A percentile compares a stretch with the other conserved stretches of the same genome.
Evolutionary conservation across 108 stramenopile genomes (phyloP).

Genomic region (Asterionellopsis glacialis): DNA sequence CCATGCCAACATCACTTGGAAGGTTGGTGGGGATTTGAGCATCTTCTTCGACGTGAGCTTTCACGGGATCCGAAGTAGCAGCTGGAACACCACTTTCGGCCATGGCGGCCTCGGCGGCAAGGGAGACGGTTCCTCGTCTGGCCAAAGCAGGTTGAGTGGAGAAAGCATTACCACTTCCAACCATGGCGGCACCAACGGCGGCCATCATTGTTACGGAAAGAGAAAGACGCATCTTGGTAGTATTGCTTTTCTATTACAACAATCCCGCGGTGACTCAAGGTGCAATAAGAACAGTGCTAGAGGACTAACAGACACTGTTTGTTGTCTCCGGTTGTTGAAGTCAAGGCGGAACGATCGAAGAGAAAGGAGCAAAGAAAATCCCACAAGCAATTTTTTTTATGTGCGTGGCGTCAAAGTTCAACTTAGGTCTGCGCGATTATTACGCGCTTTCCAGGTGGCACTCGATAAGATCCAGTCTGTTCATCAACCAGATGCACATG

Average conservation of each 20-base stretch:
- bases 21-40: conserved; percentile 80
- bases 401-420: no score
- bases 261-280: background rate
- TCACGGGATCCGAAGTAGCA: conserved; percentile 24
- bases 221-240: conserved; percentile 15
- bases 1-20: conserved; percentile 84
- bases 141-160: conserved; percentile 3
- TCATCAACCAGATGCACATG: no score
- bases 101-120: conserved; percentile 24
- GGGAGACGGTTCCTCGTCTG: background rate
- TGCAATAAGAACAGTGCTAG: background rate
- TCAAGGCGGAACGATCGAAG: background rate
- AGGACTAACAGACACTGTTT: background rate
- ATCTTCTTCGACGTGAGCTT: conserved; percentile 31
- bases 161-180: conserved; percentile 4
- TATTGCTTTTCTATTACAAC: background rate
- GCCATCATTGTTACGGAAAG: conserved; percentile 5
- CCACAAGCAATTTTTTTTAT: background rate
- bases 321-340: background rate
- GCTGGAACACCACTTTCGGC: conserved; percentile 58
- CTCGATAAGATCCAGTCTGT: no score
- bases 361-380: conserved; percentile 1
- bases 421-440: no score
- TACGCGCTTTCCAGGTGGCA: no score
- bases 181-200: conserved; percentile 2